Conservation (phyloP, 148 eudicot genomes). For the Rheum nobile region DNA sequence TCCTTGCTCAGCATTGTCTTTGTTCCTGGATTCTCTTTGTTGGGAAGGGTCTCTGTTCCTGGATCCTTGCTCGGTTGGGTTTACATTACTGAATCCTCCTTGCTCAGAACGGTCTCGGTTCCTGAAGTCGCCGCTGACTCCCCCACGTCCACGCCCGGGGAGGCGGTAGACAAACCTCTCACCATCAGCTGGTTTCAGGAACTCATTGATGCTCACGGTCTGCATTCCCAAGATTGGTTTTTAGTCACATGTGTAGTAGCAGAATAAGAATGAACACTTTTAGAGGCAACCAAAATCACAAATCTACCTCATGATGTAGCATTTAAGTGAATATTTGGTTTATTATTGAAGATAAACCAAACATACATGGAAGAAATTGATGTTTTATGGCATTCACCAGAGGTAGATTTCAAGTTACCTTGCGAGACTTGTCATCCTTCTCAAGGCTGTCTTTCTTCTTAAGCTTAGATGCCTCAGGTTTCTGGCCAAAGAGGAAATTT, state of each 20-base stretch:
- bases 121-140: conserved; percentile 8
- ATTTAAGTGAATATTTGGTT: too few relatives aligned
- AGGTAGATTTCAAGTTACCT: conserved; percentile 5
- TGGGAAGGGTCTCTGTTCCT: not conserved
- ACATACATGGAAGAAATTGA: too few relatives aligned
- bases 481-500: not conserved
- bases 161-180: not conserved
- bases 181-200: conserved; percentile 28
- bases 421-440: conserved; percentile 17
- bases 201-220: conserved; percentile 29
- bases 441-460: conserved; percentile 14
- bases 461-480: conserved; percentile 8
- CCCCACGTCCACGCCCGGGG: conserved; percentile 14
- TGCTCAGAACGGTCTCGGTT: not conserved
- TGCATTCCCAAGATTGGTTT: not conserved
- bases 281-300: not conserved
- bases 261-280: too few relatives aligned
- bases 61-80: not conserved
- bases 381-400: not conserved
- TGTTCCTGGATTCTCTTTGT: not conserved
- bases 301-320: not conserved
- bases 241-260: too few relatives aligned
- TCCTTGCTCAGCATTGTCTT: too few relatives aligned
- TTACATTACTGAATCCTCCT: conserved; percentile 6
- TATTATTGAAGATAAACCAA: too few relatives aligned